Evolutionary conservation across 345 rosid species (phyloP), one percentile per base, ranked within the genome.

Genomic region (Streptanthus diversifolius): DNA sequence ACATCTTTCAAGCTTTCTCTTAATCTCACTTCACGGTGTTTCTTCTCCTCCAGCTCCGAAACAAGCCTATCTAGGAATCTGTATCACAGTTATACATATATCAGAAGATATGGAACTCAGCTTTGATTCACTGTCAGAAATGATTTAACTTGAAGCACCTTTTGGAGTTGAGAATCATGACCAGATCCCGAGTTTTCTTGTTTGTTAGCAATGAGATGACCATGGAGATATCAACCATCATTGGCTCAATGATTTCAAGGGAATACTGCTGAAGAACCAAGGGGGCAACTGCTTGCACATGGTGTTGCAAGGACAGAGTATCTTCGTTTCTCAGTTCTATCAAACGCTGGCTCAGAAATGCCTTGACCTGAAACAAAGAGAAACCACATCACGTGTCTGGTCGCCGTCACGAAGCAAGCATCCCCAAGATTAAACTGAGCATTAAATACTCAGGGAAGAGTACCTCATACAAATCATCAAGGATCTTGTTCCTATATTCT

Each of bases 401-500:
- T 3, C 17, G 9, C 18, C 30, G 49, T 30, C 79, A 68, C 41
- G 47, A 68, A 53, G 48, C 14, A 68, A 53, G 48, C 14, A 6
- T 39, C 41, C n/a, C 62, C 7, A 40, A 13, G 63, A 35, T 45
- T 47, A 27, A 25, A 15, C 41, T 27, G 56, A 45, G 4, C 40
- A 39, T 30, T 49, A 27, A 21, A 45, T 25, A 67, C 33, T 49
- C 32, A 40, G 57, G 63, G 57, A 36, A 48, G 17, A 48, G 49
- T 82, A 95, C 99, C 97, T 95, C 95, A 58, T 88, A 83, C 49
- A 89, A 80, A 82, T 95, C 99, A 75, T 95, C 97, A 29, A 95
- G 95, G 72, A 95, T 86, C 80, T 84, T 91, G 68, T 88, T 95
- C 73, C 99, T 80, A 80, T 85, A 95, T 58, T 91, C 97, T 14